Evolutionary conservation across 768 basidiomycete species (phyloP), one percentile per base, ranked within the genome.

Genomic region (Omphalotus guepiniiformis): DNA sequence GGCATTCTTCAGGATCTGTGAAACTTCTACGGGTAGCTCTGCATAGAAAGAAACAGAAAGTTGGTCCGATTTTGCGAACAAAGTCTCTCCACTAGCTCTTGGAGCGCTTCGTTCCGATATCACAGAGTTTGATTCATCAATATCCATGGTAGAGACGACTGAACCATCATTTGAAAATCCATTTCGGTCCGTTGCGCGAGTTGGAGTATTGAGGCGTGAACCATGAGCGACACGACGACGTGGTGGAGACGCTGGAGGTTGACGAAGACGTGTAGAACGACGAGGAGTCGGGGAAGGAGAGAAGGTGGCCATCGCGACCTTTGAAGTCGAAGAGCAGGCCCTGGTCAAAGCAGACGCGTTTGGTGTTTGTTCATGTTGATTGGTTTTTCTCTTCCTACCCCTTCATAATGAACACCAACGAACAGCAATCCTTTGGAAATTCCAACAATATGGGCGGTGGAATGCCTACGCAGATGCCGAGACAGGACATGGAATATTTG

Each of bases 41-140:
- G 85, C 81, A 57, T 88, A 83, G 62, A 87, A 80, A 18, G 76
- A 68, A 19, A 81, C 83, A 11, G 74, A 58, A 52, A 88, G 64
- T 64, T 90, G 83, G 53, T 85, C 78, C 27, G 86, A 86, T 62
- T 83, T 84, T 39, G 87, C 85, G 62, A 83, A 87, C 26, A 82
- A 53, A 11, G 55, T 68, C 62, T 72, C 83, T 58, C 56, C 60
- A 51, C 58, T 62, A 37, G 61, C 45, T 39, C 61, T 71, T 42
- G 66, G 63, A 18, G 60, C 34, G 40, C 61, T 62, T 48, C 63
- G 57, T 40, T 74, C 75, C 18, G 70, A 64, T 36, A 56, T 53
- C 2, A 67, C 57, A 19, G 74, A 73, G 1, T 64, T 65, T 19
- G 60, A 19, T 36, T 81, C 81, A 56, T 87, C 86, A 25, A 86